Conservation (phyloP, 495 filamentous ascomycete species). For the Tuber borchii region DNA sequence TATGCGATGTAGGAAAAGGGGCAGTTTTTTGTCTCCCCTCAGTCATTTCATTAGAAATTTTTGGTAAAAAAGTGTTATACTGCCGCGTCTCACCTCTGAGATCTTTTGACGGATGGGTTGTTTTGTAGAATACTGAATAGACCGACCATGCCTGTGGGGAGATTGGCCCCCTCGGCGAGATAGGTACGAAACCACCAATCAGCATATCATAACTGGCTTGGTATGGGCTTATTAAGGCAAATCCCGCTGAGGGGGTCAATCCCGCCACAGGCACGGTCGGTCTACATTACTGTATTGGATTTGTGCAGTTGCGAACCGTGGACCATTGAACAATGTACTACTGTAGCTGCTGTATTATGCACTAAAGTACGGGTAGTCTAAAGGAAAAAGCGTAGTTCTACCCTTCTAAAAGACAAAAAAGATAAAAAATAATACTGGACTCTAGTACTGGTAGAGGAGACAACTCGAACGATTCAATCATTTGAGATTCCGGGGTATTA, state of each 20-base stretch:
- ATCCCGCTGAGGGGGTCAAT: no score
- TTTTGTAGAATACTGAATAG: background rate
- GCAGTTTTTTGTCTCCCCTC: background rate
- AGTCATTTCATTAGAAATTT: background rate
- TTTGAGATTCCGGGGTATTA: background rate
- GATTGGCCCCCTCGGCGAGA: no score
- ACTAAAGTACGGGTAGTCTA: no score
- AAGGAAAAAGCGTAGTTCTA: background rate
- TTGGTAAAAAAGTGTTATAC: background rate
- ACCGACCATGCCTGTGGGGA: no score
- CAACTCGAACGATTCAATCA: background rate
- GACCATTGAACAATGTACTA: no score
- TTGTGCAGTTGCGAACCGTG: no score
- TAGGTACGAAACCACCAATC: no score
- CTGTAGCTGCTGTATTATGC: background rate
- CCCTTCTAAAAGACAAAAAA: background rate
- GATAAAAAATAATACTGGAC: background rate
- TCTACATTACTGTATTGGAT: no score
- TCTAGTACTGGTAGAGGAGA: background rate
- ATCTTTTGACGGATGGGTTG: background rate
- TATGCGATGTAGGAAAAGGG: background rate
- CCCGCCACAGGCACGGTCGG: no score
- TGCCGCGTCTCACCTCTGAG: background rate
- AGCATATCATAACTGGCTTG: no score
- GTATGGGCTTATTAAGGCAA: no score